Base-by-base conservation (phyloP, 2,329 filamentous ascomycete genomes). In the Neoarthrinium moseri region DNA sequence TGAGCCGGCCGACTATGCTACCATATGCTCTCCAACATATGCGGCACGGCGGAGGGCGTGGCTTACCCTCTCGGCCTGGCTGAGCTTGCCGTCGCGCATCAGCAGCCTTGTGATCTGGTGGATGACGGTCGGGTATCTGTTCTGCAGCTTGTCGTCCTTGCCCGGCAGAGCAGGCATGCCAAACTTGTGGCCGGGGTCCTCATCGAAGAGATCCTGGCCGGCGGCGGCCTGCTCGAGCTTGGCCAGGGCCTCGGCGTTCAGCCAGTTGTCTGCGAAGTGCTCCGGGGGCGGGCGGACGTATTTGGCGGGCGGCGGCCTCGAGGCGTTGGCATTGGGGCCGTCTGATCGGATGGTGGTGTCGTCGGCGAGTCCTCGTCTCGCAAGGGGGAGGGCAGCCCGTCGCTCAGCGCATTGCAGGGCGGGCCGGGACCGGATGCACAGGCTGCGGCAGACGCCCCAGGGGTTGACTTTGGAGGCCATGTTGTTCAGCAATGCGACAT, bases 11-110 rank as follows among this genome's bases (percentile, higher is more conserved):
- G n/a, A n/a, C n/a, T n/a, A n/a, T n/a, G n/a, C n/a, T n/a, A n/a
- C n/a, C n/a, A n/a, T n/a, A n/a, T n/a, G n/a, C n/a, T n/a, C n/a
- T n/a, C n/a, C n/a, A n/a, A n/a, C n/a, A n/a, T n/a, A n/a, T n/a
- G n/a, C n/a, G n/a, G n/a, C n/a, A n/a, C n/a, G n/a, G n/a, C n/a
- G n/a, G n/a, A n/a, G n/a, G n/a, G n/a, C n/a, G n/a, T n/a, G n/a
- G n/a, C 81, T 48, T 77, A 95, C 91, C 73, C 84, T 83, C 68
- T 99, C 90, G n/a, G 94, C 94, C 65, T 81, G 79, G 61, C 86
- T 87, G 64, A 95, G 81, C 74, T 96, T 95, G 57, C 94, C 94
- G 68, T 97, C 81, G 58, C 77, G 76, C 92, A 97, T 99, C 52
- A 99, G 70, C 56, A 96, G 75, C 64, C 91, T 91, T 15, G 91